Evolutionary conservation across 1,139 yeast genomes (phyloP), one percentile per base, ranked within the genome.

Genomic region (Nematodospora anomalae): DNA sequence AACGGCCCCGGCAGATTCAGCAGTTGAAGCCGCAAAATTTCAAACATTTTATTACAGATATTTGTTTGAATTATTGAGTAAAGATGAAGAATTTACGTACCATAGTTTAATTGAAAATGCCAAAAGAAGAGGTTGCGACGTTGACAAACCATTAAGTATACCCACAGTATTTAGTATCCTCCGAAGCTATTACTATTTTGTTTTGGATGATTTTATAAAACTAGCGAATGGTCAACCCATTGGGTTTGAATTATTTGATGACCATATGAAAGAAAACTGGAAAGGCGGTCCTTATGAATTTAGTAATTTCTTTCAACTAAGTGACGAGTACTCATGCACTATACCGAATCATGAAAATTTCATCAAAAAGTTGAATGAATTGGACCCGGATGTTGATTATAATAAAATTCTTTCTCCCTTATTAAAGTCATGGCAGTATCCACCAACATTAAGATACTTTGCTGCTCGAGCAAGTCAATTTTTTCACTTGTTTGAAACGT

Each of bases 41-140:
- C 90, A 83, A 57, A 79, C 80, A 1, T 68, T 70, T 55, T 71
- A 78, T 47, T 83, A 83, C 52, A 60, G 71, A 26, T 51, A 60
- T 28, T 62, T 79, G 28, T 47, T 79, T 15, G 69, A 63, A 12
- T 39, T 53, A 3, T 41, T 78, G 28, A 54, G 71, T 6, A 47
- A 55, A 1, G 51, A 54, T 20, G 18, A 12, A 1, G 42, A 54
- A 1, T 41, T 51, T 15, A 52, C 67, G 0, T 67, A 68, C 45
- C 38, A 45, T 2, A 58, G 67, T 50, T 52, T 79, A 21, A 40
- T 72, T 3, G 59, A 61, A 25, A 80, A 79, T 53, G 74, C 79
- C 4, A 36, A 40, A 11, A 51, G 64, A 23, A 63, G 83, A 40
- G 63, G 64, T 0, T 45, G 75, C 6, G 74, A 77, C 46, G 51